phyloP scores from a whole-genome alignment of 148 eudicot species.

The Polygonum maritimum region DNA sequence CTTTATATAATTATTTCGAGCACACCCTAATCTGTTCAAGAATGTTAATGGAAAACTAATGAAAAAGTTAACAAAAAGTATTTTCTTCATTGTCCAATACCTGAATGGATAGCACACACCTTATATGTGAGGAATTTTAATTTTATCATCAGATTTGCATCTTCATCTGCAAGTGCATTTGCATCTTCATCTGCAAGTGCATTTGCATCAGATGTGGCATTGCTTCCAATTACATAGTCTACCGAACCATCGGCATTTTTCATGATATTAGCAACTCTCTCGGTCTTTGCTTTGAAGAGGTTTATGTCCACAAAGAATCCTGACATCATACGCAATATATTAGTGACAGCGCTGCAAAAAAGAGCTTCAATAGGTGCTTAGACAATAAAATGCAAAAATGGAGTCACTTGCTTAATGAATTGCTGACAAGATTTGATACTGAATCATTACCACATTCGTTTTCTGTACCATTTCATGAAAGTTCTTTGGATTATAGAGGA shows the following conservation, averaged over 20 bases:
- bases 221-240: conserved; percentile 16
- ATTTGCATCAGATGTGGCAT: conserved; percentile 25
- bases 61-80: background rate
- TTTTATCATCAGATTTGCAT: conserved; percentile 92
- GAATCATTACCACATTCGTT: background rate
- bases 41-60: background rate
- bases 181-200: conserved; percentile 68
- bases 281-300: conserved; percentile 55
- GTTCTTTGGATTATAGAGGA: background rate
- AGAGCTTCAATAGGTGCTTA: background rate
- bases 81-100: background rate
- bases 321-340: conserved; percentile 21
- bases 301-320: conserved; percentile 93
- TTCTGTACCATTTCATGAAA: background rate
- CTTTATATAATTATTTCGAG: no score
- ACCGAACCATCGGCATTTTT: conserved; percentile 16
- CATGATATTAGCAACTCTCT: conserved; percentile 29
- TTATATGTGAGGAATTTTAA: conserved; percentile 89
- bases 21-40: no score
- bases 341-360: background rate
- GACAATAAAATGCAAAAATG: background rate
- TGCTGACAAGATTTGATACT: background rate
- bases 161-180: conserved; percentile 77
- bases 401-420: background rate
- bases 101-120: conserved; percentile 23